Evolutionary conservation across 78 protist species (phyloP).

Genomic region (Pelomyxa schiedti): DNA sequence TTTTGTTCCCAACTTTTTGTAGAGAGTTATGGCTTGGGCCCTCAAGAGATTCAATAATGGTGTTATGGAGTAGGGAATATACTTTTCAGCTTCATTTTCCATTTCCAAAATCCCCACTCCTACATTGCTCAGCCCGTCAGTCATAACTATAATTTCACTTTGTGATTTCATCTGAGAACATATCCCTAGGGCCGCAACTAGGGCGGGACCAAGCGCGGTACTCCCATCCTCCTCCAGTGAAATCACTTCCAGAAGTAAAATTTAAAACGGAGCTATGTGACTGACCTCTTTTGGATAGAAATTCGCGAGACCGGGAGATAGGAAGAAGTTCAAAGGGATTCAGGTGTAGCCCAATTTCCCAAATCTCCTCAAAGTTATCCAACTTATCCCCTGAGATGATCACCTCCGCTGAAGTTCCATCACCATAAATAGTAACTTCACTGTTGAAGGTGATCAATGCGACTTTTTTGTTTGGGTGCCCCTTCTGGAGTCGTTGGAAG

Average conservation of each 20-base stretch:
- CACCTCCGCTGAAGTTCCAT: not conserved
- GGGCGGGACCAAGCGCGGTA: conserved; percentile 71
- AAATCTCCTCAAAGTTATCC: not conserved
- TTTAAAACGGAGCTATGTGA: no score
- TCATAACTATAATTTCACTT: conserved; percentile 43
- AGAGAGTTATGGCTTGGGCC: conserved; percentile 12
- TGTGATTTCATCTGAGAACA: conserved; percentile 13
- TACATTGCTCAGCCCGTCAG: conserved; percentile 66
- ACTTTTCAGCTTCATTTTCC: no score
- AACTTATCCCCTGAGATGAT: not conserved
- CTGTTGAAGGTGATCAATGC: not conserved
- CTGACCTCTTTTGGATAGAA: not conserved
- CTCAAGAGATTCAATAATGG: no score
- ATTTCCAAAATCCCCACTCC: conserved; percentile 47
- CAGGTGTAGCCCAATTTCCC: not conserved
- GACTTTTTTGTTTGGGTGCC: not conserved
- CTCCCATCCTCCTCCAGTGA: conserved; percentile 41
- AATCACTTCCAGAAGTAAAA: no score
- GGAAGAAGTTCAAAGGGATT: not conserved
- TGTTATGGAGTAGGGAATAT: no score
- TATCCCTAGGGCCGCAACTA: conserved; percentile 31
- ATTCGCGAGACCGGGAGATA: not conserved
- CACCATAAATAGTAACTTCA: not conserved
- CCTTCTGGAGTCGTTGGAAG: not conserved
- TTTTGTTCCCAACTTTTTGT: conserved; percentile 14